Percentiles rank a stretch among this genome's conserved stretches.
Conservation (phyloP, 139 green algal genomes). For the Spirogloea muscicola region DNA sequence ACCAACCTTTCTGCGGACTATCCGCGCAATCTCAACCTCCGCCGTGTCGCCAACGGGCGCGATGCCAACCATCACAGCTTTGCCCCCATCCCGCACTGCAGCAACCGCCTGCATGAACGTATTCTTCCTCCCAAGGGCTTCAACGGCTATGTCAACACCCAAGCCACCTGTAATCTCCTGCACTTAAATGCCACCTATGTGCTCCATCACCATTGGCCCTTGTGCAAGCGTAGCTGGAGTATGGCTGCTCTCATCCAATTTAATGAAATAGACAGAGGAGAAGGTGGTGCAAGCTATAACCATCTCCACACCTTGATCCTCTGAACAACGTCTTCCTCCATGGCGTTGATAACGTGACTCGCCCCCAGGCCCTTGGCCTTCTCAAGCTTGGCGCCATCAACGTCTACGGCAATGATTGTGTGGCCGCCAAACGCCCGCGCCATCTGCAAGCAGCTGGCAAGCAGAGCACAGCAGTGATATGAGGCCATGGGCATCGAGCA, state of each 20-base stretch:
- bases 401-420: slow-evolving; percentile 21
- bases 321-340: slow-evolving; percentile 15
- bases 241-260: no score
- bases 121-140: slow-evolving; percentile 15
- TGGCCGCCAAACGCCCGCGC: slow-evolving; percentile 19
- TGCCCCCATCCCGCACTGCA: slow-evolving; percentile 22
- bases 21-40: slow-evolving; percentile 21
- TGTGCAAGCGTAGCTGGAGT: no score
- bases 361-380: background rate
- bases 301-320: slow-evolving; percentile 20
- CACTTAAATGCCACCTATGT: no score
- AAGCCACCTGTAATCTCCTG: slow-evolving; percentile 27
- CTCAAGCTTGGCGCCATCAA: slow-evolving; percentile 12
- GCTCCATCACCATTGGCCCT: no score
- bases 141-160: slow-evolving; percentile 37
- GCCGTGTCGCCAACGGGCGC: slow-evolving; percentile 23
- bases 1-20: slow-evolving; percentile 31
- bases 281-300: no score
- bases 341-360: slow-evolving; percentile 24
- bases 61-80: slow-evolving; percentile 36
- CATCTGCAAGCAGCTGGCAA: slow-evolving; percentile 34
- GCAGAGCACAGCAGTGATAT: slow-evolving; percentile 2
- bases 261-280: no score
- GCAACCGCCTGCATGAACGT: slow-evolving; percentile 22
- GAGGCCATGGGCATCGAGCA: no score